Evolutionary conservation across 1,284 basidiomycete genomes (phyloP), one percentile per base, ranked within the genome.

Genomic region (Trichosporon sp.): DNA sequence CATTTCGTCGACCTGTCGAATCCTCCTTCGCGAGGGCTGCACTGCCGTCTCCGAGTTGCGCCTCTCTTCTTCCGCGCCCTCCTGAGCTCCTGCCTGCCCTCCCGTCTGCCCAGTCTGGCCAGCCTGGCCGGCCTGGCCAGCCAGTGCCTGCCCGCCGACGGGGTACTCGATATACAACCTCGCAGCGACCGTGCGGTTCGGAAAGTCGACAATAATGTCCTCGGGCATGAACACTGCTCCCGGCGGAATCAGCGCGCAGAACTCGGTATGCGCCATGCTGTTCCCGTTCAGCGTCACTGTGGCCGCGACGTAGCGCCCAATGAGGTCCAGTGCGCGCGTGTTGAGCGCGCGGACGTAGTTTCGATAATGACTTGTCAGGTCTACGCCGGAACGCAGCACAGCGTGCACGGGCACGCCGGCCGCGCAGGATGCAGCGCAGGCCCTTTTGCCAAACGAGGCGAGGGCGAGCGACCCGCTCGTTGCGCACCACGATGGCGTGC

Each of bases 301-400:
- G n/a, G 34, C 56, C 11, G 62, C 59, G 52, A 64, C 52, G 25
- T 61, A 66, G 32, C 60, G 65, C 25, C 19, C 14, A 21, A 63
- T 25, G 16, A 59, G 27, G 58, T 66, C 60, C 19, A 64, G 37
- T 0, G 62, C 62, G 32, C 65, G 56, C 46, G 46, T 58, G 62
- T 66, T 66, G 10, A 66, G 59, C 5, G 61, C 60, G n/a, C 60
- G 62, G 19, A 66, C 37, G 60, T 66, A 66, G 34, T 59, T 37
- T 3, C 62, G 62, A 34, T 59, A 66, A 34, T 62, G 65, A 4
- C 37, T 33, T 10, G 59, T 58, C 14, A 66, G 62, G 32, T 63
- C 61, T 9, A 59, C 65, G 4, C 46, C n/a, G 21, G 46, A 56
- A 23, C 44, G 44, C 8, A 65, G 37, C 8, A 14, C 25, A 13